These are phyloP conservation scores for Populus nigra DNA, from an alignment of 345 rosid genomes.

Conservation along the genomic window DNA sequence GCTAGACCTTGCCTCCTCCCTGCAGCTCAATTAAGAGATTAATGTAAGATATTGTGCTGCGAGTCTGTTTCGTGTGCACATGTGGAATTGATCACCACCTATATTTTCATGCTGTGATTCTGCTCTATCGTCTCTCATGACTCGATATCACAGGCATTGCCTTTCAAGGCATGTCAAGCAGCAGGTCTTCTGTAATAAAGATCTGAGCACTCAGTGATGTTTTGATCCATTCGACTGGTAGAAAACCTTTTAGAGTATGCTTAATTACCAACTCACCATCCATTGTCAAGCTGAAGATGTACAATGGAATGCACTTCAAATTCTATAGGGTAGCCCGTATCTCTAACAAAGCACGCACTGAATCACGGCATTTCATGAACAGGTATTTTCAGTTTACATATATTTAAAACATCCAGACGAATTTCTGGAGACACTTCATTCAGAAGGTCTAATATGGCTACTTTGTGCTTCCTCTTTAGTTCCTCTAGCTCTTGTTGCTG, in stretches of 20 bases:
- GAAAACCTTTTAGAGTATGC: neutral
- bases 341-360: neutral
- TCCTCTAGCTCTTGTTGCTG: conserved; percentile 73
- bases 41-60: neutral
- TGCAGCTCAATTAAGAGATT: neutral
- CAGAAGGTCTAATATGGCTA: conserved; percentile 51
- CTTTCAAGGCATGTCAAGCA: neutral
- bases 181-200: neutral
- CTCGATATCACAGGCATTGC: neutral
- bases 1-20: conserved; percentile 13
- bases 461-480: conserved; percentile 55
- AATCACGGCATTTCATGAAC: conserved; percentile 1
- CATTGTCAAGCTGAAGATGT: neutral
- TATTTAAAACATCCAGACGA: conserved; percentile 41
- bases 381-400: conserved; percentile 42
- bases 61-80: neutral
- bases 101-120: neutral
- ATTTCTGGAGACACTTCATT: conserved; percentile 56
- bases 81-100: neutral
- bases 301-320: neutral
- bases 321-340: neutral
- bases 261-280: neutral
- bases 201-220: neutral
- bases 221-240: neutral
- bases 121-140: neutral